phyloP scores from a whole-genome alignment of 768 basidiomycete genomes.

The Amanita polypyramis region DNA sequence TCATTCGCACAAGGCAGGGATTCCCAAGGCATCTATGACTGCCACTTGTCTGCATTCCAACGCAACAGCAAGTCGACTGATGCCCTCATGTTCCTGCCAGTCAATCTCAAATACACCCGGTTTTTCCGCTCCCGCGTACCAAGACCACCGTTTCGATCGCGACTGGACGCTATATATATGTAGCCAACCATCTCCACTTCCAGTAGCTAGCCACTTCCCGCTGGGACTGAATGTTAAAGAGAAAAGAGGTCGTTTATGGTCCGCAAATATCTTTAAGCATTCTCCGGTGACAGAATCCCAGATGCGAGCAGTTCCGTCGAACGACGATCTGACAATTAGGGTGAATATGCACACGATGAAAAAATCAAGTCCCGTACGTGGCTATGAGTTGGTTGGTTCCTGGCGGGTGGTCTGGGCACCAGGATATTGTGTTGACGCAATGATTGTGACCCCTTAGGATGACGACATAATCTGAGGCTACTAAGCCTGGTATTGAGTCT shows the following conservation, averaged over 20 bases:
- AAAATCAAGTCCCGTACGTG: constrained; percentile 38
- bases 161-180: constrained; percentile 56
- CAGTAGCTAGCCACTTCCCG: constrained; percentile 64
- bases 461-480: constrained; percentile 24
- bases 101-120: constrained; percentile 69
- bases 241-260: constrained; percentile 67
- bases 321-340: constrained; percentile 46
- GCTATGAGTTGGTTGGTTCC: constrained; percentile 54
- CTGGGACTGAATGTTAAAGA: constrained; percentile 68
- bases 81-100: constrained; percentile 46
- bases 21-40: constrained; percentile 48
- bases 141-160: constrained; percentile 49
- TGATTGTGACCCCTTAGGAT: constrained; percentile 55
- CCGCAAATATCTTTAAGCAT: constrained; percentile 60
- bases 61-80: constrained; percentile 59
- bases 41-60: constrained; percentile 61
- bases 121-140: constrained; percentile 47
- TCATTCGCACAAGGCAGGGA: constrained; percentile 24
- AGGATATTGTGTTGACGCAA: constrained; percentile 55
- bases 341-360: constrained; percentile 4
- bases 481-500: constrained; percentile 33
- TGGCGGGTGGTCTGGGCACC: constrained; percentile 48
- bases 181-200: constrained; percentile 70
- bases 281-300: constrained; percentile 78
- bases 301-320: constrained; percentile 69